Percentiles rank a stretch among this genome's conserved stretches.
Conservation (phyloP, 148 eudicot genomes). For the Diospyros kaki region DNA sequence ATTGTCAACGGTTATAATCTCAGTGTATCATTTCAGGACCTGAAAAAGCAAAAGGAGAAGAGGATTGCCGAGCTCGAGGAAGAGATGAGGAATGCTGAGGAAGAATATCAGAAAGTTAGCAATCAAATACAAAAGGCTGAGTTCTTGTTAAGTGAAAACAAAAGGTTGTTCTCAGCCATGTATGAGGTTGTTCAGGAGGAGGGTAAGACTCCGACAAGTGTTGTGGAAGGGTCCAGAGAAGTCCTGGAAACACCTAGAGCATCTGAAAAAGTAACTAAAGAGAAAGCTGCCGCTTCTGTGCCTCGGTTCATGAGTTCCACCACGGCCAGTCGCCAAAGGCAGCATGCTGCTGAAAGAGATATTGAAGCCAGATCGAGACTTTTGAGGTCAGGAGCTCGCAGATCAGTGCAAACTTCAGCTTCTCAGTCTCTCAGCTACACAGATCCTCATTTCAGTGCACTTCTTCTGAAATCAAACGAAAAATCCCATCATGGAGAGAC, state of each 20-base stretch:
- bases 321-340: slow-evolving; percentile 55
- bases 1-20: background rate
- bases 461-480: slow-evolving; percentile 28
- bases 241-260: slow-evolving; percentile 24
- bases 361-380: slow-evolving; percentile 31
- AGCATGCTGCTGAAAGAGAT: slow-evolving; percentile 33
- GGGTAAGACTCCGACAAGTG: slow-evolving; percentile 18
- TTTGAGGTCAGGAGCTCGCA: slow-evolving; percentile 52
- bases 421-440: slow-evolving; percentile 54
- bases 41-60: slow-evolving; percentile 41
- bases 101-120: slow-evolving; percentile 30
- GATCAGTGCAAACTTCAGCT: slow-evolving; percentile 45
- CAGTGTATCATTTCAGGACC: slow-evolving; percentile 29
- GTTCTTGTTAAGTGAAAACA: slow-evolving; percentile 44
- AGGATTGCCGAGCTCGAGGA: slow-evolving; percentile 39
- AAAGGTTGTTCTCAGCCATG: slow-evolving; percentile 22
- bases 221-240: slow-evolving; percentile 24
- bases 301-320: slow-evolving; percentile 71
- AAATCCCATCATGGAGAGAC: slow-evolving; percentile 26
- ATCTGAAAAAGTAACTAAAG: slow-evolving; percentile 28
- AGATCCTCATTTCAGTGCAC: slow-evolving; percentile 53
- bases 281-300: slow-evolving; percentile 21
- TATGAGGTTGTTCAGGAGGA: slow-evolving; percentile 24
- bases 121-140: slow-evolving; percentile 42
- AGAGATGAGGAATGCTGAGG: slow-evolving; percentile 49